Evolutionary conservation across 805 yeast species (phyloP), one percentile per base, ranked within the genome.

Genomic region (Schizosaccharomyces osmophilus): DNA sequence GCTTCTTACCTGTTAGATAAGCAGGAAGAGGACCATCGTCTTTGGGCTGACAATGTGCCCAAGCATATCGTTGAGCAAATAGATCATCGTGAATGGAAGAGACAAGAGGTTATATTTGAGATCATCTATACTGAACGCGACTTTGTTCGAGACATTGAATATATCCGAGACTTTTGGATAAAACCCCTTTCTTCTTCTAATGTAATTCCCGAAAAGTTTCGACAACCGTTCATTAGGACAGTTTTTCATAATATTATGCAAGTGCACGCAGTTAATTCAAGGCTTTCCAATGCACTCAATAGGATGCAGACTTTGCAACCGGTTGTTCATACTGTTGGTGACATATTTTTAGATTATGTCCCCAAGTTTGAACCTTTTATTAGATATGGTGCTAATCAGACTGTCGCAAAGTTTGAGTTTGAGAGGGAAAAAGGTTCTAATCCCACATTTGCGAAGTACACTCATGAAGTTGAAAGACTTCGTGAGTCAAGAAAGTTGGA

Each of bases 101-200:
- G 97, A 65, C 98, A 93, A 72, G 98, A 93, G 68, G 82, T 89
- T 65, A 93, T 93, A 57, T 90, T 87, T 73, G 98, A 93, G 73
- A 84, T 89, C 39, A 85, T 87, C 60, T 85, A 85, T 65, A 90
- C 97, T 1, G 97, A 93, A 73, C 80, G 97, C 63, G 95, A 93
- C 66, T 93, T 89, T 71, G 95, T 93, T 61, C 88, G 87, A 73
- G 95, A 93, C 68, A 75, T 93, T 67, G 98, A 93, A 71, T 86
- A 89, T 66, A 77, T 93, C 67, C 81, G 95, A 58, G 97, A 93
- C 70, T 87, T 85, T 66, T 93, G 95, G 82, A 89, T 93, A 70
- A 80, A 87, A 72, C 96, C 97, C 1, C 75, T 93, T 62, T 77
- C 95, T 5, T 87, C 85, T 65, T 83, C 93, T 0, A 85, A 84